Evolutionary conservation across 2,329 filamentous ascomycete species (phyloP).

Genomic region (Beauveria rudraprayagi): DNA sequence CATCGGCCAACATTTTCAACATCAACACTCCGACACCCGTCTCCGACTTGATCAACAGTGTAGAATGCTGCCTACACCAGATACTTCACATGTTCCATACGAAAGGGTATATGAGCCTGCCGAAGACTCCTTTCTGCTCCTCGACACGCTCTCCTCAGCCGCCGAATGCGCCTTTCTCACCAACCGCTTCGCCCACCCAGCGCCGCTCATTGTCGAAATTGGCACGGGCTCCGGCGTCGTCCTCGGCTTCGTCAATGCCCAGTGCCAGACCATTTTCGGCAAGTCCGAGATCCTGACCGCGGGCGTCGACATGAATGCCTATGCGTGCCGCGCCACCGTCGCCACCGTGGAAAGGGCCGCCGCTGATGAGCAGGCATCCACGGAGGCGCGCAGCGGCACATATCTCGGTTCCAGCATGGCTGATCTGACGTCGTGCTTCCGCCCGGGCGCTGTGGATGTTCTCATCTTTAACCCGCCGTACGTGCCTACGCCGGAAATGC

Average conservation of each 20-base stretch:
- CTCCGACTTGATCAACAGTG: neutral
- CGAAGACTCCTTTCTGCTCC: slow-evolving; percentile 89
- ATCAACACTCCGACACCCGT: slow-evolving; percentile 10
- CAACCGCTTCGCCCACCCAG: slow-evolving; percentile 45
- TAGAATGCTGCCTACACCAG: slow-evolving; percentile 82
- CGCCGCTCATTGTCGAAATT: slow-evolving; percentile 70
- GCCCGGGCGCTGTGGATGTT: slow-evolving; percentile 58
- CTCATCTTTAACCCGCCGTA: slow-evolving; percentile 97
- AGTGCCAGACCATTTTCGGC: slow-evolving; percentile 65
- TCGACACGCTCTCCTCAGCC: slow-evolving; percentile 76
- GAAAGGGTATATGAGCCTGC: slow-evolving; percentile 88
- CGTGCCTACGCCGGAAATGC: slow-evolving; percentile 75
- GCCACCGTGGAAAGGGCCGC: slow-evolving; percentile 54
- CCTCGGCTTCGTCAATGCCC: slow-evolving; percentile 76
- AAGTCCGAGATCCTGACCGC: slow-evolving; percentile 61
- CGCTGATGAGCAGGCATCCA: slow-evolving; percentile 16
- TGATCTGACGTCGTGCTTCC: slow-evolving; percentile 60
- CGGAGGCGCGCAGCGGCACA: slow-evolving; percentile 30
- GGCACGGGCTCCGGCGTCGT: slow-evolving; percentile 91
- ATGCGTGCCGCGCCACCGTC: slow-evolving; percentile 69
- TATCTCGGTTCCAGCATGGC: slow-evolving; percentile 62
- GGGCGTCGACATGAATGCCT: slow-evolving; percentile 76
- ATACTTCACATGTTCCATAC: slow-evolving; percentile 85
- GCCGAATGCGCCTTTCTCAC: slow-evolving; percentile 63
- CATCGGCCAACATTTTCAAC: slow-evolving; percentile 4